These are phyloP conservation scores for Phytophthora pini DNA, from an alignment of 352 stramenopile species.

Conservation along the genomic window DNA sequence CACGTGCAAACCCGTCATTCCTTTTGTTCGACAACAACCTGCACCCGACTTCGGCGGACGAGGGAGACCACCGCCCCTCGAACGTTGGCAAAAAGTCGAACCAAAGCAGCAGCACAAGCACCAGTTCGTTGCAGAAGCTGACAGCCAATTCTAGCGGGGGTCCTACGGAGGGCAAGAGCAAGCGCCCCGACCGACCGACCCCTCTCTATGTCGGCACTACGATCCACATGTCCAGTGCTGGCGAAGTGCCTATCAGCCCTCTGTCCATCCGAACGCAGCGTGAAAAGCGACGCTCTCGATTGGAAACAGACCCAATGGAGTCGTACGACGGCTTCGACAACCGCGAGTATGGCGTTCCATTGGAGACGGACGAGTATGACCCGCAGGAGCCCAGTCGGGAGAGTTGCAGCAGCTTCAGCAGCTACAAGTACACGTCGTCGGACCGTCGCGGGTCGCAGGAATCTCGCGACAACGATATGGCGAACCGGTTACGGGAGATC, in stretches of 20 bases:
- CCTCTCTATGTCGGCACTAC: conserved; percentile 40
- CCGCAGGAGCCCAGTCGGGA: conserved; percentile 22
- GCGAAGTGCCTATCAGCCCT: conserved; percentile 62
- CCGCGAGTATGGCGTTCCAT: conserved; percentile 42
- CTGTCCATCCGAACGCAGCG: conserved; percentile 56
- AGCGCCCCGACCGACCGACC: conserved; percentile 10
- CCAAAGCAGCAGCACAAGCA: conserved; percentile 59
- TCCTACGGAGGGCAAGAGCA: conserved; percentile 10
- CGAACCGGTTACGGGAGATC: conserved; percentile 65
- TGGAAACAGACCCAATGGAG: conserved; percentile 76
- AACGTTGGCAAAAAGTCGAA: conserved; percentile 44
- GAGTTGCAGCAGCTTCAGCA: conserved; percentile 27
- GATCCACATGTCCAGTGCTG: conserved; percentile 49
- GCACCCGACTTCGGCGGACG: conserved; percentile 29
- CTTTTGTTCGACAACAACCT: conserved; percentile 50
- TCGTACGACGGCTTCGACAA: conserved; percentile 68
- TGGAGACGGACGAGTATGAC: conserved; percentile 49
- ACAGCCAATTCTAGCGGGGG: conserved; percentile 18
- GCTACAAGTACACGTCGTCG: conserved; percentile 26
- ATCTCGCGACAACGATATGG: conserved; percentile 56
- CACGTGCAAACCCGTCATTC: conserved; percentile 26
- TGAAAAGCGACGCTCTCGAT: conserved; percentile 45
- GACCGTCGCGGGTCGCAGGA: conserved; percentile 51
- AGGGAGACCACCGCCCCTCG: conserved; percentile 24
- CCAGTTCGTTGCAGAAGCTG: conserved; percentile 38